Conservation (phyloP, 1,139 yeast species). For the Groenewaldozyma sp. region DNA sequence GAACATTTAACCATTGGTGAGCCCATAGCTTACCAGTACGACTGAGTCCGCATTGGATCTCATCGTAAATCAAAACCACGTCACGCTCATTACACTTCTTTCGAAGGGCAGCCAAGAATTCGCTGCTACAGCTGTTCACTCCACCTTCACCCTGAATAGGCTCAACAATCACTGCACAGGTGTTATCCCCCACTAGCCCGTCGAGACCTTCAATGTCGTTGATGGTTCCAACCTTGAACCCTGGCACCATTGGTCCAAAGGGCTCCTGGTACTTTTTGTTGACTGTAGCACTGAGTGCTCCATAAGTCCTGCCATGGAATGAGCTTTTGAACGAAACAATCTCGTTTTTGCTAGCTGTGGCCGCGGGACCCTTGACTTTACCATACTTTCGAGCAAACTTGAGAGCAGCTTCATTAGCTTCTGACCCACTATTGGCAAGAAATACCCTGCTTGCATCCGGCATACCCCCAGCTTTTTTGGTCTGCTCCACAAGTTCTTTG, state of each 20-base stretch:
- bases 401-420: constrained; percentile 95
- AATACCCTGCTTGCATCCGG: constrained; percentile 73
- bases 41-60: constrained; percentile 94
- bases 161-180: constrained; percentile 90
- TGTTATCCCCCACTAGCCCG: constrained; percentile 51
- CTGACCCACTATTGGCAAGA: constrained; percentile 88
- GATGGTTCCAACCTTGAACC: constrained; percentile 56
- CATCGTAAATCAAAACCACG: constrained; percentile 80
- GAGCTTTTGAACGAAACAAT: constrained; percentile 79
- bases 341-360: constrained; percentile 47
- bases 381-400: constrained; percentile 91
- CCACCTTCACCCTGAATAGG: constrained; percentile 99
- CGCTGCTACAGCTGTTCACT: constrained; percentile 54
- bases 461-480: constrained; percentile 70
- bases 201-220: constrained; percentile 53
- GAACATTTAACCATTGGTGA: constrained; percentile 54
- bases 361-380: constrained; percentile 33
- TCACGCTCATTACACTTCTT: constrained; percentile 60
- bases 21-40: constrained; percentile 94
- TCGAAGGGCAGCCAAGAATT: constrained; percentile 58
- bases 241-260: constrained; percentile 82
- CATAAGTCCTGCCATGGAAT: constrained; percentile 93
- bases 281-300: constrained; percentile 85
- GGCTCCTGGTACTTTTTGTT: constrained; percentile 89
- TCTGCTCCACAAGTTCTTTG: constrained; percentile 57